Base-by-base conservation (phyloP, 345 rosid species). In the Heritiera littoralis region DNA sequence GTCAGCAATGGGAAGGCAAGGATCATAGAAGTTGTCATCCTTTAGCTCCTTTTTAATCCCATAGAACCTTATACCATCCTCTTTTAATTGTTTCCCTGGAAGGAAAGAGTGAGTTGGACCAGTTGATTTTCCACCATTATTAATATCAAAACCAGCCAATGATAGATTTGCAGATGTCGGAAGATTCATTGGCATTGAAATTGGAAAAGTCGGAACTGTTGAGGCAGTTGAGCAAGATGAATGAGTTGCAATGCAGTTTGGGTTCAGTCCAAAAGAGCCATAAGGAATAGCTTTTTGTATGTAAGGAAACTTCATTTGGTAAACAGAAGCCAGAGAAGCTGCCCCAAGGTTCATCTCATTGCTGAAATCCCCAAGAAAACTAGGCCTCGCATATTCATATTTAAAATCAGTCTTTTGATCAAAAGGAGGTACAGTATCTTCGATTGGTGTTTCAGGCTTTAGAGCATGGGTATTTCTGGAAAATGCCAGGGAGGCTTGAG, bases 31-130 rank as follows among this genome's bases (percentile, higher is more conserved):
- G 61, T 76, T 81, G 30, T 86, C 90, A 73, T 84, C 90, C 76
- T 81, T 81, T 35, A 74, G 81, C 81, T 90, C 94, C 82, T 80
- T 84, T 78, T 89, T 87, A 17, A 89, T 89, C 56, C 81, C 83
- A 12, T 86, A 73, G 78, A 77, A 78, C 66, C 83, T 80, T 77
- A 11, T 66, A 18, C 78, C 80, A 18, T 71, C 66, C 73, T 84
- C 84, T 48, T 80, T 83, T 49, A 86, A 60, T 78, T 63, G 87
- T 82, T 85, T 81, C 54, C 84, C 87, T 13, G 81, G 45, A 46
- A 82, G 70, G 79, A 76, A 85, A 65, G 88, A 60, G 41, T 80
- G 88, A 80, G 52, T 75, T n/a, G 80, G 78, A 76, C 84, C 75
- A 18, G 66, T 18, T 1, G 79, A 32, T 38, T 74, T 83, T 41